Base-by-base conservation (phyloP, 1,139 yeast genomes). In the Blastobotrys persicus region DNA sequence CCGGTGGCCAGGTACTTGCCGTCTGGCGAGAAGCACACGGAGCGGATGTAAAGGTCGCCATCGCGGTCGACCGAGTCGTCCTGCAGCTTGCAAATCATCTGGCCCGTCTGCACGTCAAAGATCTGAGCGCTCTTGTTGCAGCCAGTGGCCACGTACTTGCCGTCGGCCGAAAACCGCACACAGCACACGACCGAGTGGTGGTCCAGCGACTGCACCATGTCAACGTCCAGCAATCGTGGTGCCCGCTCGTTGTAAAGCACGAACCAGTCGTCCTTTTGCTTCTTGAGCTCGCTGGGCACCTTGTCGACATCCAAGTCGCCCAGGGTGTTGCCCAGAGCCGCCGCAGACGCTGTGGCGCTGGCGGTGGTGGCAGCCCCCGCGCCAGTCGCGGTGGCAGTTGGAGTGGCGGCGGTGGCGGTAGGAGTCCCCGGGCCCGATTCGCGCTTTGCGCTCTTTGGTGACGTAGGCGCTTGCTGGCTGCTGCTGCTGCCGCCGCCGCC, bases 151-250 rank as follows among this genome's bases (percentile, higher is more conserved):
- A 92, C 78, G 66, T 80, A 88, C 70, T 88, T 87, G 56, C 98
- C 98, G 68, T 89, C 96, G 59, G 83, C 83, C 55, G 92, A 85
- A 73, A 92, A 92, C 55, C 95, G 78, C 50, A 92, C 98, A 71
- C 98, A 92, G 73, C 98, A 92, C 49, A 91, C 98, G 42, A 91
- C 98, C 1, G 95, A 86, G 17, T 89, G 80, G 71, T 92, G 98
- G 65, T 88, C 95, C 60, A 91, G 78, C 11, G 96, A 85, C 65
- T 88, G 95, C 59, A 91, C 87, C 59, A 91, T 76, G 46, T 89
- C 95, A 47, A 91, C 92, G 64, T 91, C 98, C 56, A 88, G 78
- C 44, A 73, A 69, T 55, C 80, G 78, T 46, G 85, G 82, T 59
- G 88, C 81, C 17, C 91, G 88, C 37, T 96, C 97, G 70, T 91